Base-by-base conservation (phyloP, 1,284 basidiomycete species). In the Microbotryum lychnidis-dioicae region DNA sequence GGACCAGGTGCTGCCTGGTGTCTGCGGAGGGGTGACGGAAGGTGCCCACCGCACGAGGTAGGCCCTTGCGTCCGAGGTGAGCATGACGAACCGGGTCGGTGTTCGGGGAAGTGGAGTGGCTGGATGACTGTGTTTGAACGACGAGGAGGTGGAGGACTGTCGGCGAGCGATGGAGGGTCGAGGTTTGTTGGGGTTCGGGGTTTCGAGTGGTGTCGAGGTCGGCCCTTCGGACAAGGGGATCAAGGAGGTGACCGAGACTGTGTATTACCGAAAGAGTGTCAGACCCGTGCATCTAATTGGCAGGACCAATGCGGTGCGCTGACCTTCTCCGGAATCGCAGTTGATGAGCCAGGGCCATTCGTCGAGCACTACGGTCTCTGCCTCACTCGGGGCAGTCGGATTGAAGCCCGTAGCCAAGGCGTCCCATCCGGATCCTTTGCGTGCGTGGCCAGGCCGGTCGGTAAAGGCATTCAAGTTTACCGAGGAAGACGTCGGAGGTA, bases 41-140 rank as follows among this genome's bases (percentile, higher is more conserved):
- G 60, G 64, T 1, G 67, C 53, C 27, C 68, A 66, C 48, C 75
- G 73, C 58, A 75, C 72, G 14, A 72, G 25, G 62, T 77, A 79
- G 4, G 74, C 77, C 6, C 75, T 68, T 0, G 78, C 78, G 57
- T 77, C 75, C 10, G 74, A 71, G 4, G 72, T 73, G 6, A 76
- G 59, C 46, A 79, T 60, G 31, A 75, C 70, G 63, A 77, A 74
- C 0, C 73, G 52, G 1, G 70, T 65, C 0, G 76, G 71, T 65
- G 61, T 18, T 70, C 72, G 16, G 53, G 71, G 12, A 64, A 71
- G 47, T n/a, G 47, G 27, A 2, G 53, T 27, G 20, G 31, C 37
- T 18, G n/a, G 49, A 27, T 64, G 54, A 37, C 14, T 31, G 55
- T 58, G 33, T 27, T 23, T 23, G 9, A 21, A 20, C 37, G n/a